Conservation (phyloP, 2,329 filamentous ascomycete genomes). For the Aspergillus uvarum region DNA sequence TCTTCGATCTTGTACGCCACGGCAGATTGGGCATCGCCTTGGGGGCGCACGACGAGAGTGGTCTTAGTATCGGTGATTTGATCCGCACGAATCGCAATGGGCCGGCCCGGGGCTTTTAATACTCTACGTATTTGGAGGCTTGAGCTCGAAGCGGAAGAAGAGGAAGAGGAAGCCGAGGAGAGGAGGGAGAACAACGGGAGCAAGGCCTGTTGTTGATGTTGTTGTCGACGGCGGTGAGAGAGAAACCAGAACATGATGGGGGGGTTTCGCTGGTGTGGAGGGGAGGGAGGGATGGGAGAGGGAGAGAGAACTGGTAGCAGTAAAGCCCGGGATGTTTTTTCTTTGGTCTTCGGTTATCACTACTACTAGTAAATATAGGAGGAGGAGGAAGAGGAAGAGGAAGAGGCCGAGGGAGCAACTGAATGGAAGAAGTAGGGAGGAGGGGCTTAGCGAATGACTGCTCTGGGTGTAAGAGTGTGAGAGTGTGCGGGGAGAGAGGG, state of each 20-base stretch:
- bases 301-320: background rate
- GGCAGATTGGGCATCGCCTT: constrained; percentile 18
- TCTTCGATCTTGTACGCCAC: constrained; percentile 21
- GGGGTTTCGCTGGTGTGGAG: background rate
- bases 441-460: background rate
- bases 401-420: background rate
- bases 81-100: constrained; percentile 26
- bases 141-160: background rate
- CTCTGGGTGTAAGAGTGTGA: background rate
- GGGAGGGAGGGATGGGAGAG: background rate
- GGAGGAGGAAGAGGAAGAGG: background rate
- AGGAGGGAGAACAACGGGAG: background rate
- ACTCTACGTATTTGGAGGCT: constrained; percentile 12
- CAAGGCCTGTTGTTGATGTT: background rate
- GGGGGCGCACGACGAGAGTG: constrained; percentile 22
- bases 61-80: constrained; percentile 24
- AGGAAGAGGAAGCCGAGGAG: background rate
- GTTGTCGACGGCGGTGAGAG: constrained; percentile 5
- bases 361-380: background rate
- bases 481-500: background rate
- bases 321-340: no score
- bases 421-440: no score
- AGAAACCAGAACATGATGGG: constrained; percentile 7
- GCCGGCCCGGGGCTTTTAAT: constrained; percentile 16
- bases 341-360: no score